Evolutionary conservation across 768 basidiomycete species (phyloP).

Genomic region (Suillus ampliporus): DNA sequence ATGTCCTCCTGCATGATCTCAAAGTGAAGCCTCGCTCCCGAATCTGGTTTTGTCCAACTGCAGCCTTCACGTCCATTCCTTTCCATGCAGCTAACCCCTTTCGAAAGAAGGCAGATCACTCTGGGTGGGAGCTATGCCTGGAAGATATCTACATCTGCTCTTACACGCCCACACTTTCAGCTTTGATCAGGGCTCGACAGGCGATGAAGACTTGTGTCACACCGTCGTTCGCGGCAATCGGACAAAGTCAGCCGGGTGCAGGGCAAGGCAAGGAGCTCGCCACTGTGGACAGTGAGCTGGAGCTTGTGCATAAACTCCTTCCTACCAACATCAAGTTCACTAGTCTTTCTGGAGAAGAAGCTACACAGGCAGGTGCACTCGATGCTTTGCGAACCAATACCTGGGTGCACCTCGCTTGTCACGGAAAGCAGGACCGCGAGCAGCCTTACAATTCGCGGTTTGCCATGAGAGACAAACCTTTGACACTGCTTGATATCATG

Average conservation of each 20-base stretch:
- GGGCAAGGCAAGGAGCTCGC: not conserved
- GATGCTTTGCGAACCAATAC: conserved; percentile 3
- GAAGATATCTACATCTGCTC: conserved; percentile 29
- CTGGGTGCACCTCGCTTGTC: conserved; percentile 28
- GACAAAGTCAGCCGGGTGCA: conserved; percentile 2
- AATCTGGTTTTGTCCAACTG: conserved; percentile 36
- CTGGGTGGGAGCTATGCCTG: conserved; percentile 1
- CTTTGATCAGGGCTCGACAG: conserved; percentile 23
- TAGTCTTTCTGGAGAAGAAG: not conserved
- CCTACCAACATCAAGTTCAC: conserved; percentile 2
- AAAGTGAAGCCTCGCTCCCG: conserved; percentile 19
- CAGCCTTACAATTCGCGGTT: conserved; percentile 20
- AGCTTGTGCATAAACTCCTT: not conserved
- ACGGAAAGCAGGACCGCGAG: conserved; percentile 14
- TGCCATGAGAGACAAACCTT: not conserved
- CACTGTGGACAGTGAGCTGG: not conserved
- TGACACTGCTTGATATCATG: conserved; percentile 11
- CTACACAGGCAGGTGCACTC: not conserved
- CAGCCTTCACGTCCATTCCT: conserved; percentile 42
- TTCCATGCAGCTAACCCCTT: conserved; percentile 47
- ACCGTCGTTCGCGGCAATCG: conserved; percentile 7
- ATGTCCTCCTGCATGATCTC: conserved; percentile 18
- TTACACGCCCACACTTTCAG: conserved; percentile 32
- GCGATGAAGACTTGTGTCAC: not conserved
- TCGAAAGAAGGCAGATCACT: conserved; percentile 1